Conservation (phyloP, 495 filamentous ascomycete genomes). For the Talaromyces borbonicus region DNA sequence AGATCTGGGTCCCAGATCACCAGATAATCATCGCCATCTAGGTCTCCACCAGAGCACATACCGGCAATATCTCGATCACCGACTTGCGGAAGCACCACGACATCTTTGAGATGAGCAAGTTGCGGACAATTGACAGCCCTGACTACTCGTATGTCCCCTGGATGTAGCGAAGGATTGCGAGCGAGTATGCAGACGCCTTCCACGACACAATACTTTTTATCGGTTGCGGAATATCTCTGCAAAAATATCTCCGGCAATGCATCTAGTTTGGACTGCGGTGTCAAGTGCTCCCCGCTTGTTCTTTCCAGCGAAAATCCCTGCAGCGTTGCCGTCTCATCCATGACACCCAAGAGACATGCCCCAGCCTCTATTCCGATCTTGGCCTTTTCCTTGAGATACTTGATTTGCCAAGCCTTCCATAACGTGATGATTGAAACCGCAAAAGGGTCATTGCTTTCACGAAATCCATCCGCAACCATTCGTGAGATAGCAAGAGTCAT, state of each 20-base stretch:
- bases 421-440: conserved; percentile 60
- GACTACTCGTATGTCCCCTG: conserved; percentile 86
- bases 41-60: conserved; percentile 94
- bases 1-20: conserved; percentile 85
- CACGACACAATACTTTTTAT: conserved; percentile 52
- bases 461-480: conserved; percentile 75
- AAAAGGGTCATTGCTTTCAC: conserved; percentile 68
- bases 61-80: conserved; percentile 79
- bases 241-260: conserved; percentile 81
- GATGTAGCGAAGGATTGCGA: conserved; percentile 89
- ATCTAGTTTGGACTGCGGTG: conserved; percentile 27
- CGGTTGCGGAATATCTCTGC: conserved; percentile 52
- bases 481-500: conserved; percentile 61
- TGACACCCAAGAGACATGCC: conserved; percentile 80
- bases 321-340: conserved; percentile 72
- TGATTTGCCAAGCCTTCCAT: conserved; percentile 77
- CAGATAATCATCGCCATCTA: conserved; percentile 93
- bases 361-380: conserved; percentile 71
- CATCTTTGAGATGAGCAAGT: conserved; percentile 67
- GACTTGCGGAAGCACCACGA: conserved; percentile 75
- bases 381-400: conserved; percentile 85
- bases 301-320: conserved; percentile 50
- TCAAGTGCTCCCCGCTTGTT: conserved; percentile 13
- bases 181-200: conserved; percentile 74
- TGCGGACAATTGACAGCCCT: conserved; percentile 65